These are phyloP conservation scores for Neoboletus brunneissimus DNA, from an alignment of 768 basidiomycete genomes.

Conservation along the genomic window DNA sequence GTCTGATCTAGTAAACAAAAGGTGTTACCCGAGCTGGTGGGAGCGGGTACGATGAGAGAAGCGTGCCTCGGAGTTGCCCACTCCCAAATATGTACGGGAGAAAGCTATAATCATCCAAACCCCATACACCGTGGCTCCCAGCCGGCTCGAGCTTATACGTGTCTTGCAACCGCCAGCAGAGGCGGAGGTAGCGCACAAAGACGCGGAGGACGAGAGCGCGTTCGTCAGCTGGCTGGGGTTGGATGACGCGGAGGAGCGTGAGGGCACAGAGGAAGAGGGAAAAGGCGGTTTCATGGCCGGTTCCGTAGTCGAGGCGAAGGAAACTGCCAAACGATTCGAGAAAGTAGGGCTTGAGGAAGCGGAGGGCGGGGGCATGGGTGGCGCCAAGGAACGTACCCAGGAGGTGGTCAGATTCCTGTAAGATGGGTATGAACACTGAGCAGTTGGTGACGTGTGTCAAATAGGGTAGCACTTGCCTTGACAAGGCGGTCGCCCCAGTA, in stretches of 20 bases:
- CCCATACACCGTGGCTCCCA: slow-evolving; percentile 98
- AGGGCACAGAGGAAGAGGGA: slow-evolving; percentile 72
- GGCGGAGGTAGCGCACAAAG: slow-evolving; percentile 72
- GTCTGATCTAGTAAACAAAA: slow-evolving; percentile 48
- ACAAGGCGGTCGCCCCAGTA: slow-evolving; percentile 75
- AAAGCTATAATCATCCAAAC: slow-evolving; percentile 88
- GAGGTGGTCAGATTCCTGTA: slow-evolving; percentile 53
- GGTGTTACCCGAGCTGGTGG: slow-evolving; percentile 1
- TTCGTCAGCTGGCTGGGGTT: slow-evolving; percentile 59
- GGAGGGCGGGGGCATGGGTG: slow-evolving; percentile 43
- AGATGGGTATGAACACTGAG: not conserved
- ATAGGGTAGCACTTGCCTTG: slow-evolving; percentile 48
- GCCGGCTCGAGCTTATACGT: slow-evolving; percentile 91
- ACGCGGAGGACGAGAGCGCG: slow-evolving; percentile 56
- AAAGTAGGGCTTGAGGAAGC: slow-evolving; percentile 76
- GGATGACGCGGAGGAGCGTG: slow-evolving; percentile 63
- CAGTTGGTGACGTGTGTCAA: not conserved
- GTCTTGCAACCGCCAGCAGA: slow-evolving; percentile 87
- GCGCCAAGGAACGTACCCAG: slow-evolving; percentile 48
- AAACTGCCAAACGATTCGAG: slow-evolving; percentile 86
- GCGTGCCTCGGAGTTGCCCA: slow-evolving; percentile 75
- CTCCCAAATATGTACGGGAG: slow-evolving; percentile 90
- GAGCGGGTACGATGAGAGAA: not conserved
- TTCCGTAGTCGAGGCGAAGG: slow-evolving; percentile 91
- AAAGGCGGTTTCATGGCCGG: slow-evolving; percentile 93